phyloP scores from a whole-genome alignment of 129 eudicot genomes.

The Helianthus annuus region HanXRQr2.0-SUNRISE NC_035442.2:8160733-8161232 shows the following conservation, averaged over 20 bases:
- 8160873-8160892: neutral
- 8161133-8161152: conserved; percentile 45
- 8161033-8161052: neutral
- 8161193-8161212: conserved; percentile 49
- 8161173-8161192: conserved; percentile 40
- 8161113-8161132: conserved; percentile 43
- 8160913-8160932: neutral
- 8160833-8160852: too few species aligned
- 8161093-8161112: conserved; percentile 59
- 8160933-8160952: conserved; percentile 8
- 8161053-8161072: conserved; percentile 12
- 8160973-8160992: conserved; percentile 8
- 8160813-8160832: too few species aligned
- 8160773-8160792: too few species aligned
- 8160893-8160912: conserved; percentile 11
- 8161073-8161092: conserved; percentile 49
- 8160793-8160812: too few species aligned
- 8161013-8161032: neutral
- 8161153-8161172: conserved; percentile 49
- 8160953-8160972: neutral
- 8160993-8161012: neutral
- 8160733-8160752: too few species aligned
- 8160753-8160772: too few species aligned
- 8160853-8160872: too few species aligned
- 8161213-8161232: conserved; percentile 44